Evolutionary conservation across 257 asterid species (phyloP), one percentile per base, ranked within the genome.

Genomic region (Primulina tabacum): DNA sequence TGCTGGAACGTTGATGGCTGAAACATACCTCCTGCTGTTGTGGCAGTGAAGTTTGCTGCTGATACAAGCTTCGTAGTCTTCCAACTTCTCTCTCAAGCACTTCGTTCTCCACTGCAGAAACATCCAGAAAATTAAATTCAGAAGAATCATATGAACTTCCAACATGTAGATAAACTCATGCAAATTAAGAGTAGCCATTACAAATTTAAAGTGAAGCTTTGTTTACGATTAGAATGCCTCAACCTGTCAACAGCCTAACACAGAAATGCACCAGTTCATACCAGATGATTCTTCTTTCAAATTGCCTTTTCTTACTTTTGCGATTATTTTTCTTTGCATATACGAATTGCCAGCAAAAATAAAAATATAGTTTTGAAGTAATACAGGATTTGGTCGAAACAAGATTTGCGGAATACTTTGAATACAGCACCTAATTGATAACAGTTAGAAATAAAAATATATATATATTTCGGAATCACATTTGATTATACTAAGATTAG

Each of bases 71-170:
- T 73, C 83, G 85, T 40, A 94, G 80, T 77, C 97, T 88, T 70
- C 81, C 89, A 2, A 80, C 84, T 81, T 94, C 97, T 82, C 96
- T 85, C 79, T 94, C 97, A 83, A 94, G 71, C 63, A 91, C 90
- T 29, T 91, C 97, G 67, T 91, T 96, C 84, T 94, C 99, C 80
- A 94, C 99, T 94, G 90, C 87, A 77, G 47, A 78, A 67, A 62
- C 65, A 79, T 55, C 43, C 58, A 59, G 55, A 56, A 59, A 21
- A 20, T 26, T 79, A 29, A 64, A 68, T 68, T 69, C 47, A 17
- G 7, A 73, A 26, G 65, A 60, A 62, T 18, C 63, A 64, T 57
- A 73, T 52, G 30, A n/a, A 29, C 33, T 63, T 68, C 37, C 60
- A 21, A 60, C 18, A 53, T 28, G 72, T 32, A 3, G 28, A 67